Evolutionary conservation across 768 basidiomycete species (phyloP).

Genomic region (Trametes cingulata): DNA sequence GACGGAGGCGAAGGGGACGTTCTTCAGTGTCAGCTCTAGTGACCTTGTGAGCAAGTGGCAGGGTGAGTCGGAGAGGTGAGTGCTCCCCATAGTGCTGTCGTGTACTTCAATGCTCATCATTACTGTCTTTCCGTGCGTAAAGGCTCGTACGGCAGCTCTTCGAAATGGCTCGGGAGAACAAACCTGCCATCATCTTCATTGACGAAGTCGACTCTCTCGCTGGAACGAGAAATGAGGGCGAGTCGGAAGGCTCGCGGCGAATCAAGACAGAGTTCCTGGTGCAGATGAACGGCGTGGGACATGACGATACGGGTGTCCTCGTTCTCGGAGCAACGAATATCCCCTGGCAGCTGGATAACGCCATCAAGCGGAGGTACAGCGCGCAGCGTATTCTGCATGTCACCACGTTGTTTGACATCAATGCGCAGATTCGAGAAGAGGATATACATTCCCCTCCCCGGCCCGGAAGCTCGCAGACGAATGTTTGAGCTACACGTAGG

Average conservation of each 20-base stretch:
- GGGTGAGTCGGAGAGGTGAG: conserved; percentile 94
- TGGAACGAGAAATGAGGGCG: conserved; percentile 93
- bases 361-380: conserved; percentile 86
- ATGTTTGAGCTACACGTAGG: conserved; percentile 99
- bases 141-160: conserved; percentile 97
- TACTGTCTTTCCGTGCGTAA: background rate
- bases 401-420: background rate
- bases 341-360: conserved; percentile 96
- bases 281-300: conserved; percentile 99
- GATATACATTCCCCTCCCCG: conserved; percentile 97
- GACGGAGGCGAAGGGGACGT: conserved; percentile 98
- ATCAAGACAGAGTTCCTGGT: conserved; percentile 98
- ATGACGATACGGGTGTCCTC: conserved; percentile 94
- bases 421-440: conserved; percentile 85
- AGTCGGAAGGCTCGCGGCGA: conserved; percentile 93
- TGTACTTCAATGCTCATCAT: background rate
- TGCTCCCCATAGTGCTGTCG: background rate
- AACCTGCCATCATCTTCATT: conserved; percentile 98
- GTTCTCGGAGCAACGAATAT: conserved; percentile 98
- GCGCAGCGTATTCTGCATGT: background rate
- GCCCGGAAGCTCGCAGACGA: conserved; percentile 83
- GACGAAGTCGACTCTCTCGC: conserved; percentile 98
- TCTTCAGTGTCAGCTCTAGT: conserved; percentile 93
- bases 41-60: conserved; percentile 99
- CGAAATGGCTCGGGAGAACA: conserved; percentile 91